A percentile compares a stretch with the other conserved stretches of the same genome.
Conservation (phyloP, 129 eudicot genomes). For the Helichrysum umbraculigerum region DNA sequence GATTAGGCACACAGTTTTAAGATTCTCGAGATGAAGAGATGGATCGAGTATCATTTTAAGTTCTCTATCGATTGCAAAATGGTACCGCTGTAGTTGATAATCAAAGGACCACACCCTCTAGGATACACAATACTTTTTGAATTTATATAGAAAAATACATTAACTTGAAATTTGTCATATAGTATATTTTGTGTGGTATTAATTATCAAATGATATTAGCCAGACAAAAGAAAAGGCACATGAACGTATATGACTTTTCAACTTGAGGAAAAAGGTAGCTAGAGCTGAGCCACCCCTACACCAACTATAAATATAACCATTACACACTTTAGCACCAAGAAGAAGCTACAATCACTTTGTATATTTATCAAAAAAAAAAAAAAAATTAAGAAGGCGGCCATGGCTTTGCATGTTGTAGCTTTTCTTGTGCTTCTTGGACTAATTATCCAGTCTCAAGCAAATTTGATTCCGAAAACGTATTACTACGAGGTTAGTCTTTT, state of each 20-base stretch:
- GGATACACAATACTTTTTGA: no score
- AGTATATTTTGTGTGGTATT: background rate
- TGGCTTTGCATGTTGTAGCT: slow-evolving; percentile 20
- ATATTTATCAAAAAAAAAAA: background rate
- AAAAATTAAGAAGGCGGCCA: slow-evolving; percentile 13
- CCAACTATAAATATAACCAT: background rate
- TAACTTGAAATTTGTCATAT: no score
- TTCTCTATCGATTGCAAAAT: no score
- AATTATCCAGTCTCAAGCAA: slow-evolving; percentile 29
- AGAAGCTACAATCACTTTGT: background rate
- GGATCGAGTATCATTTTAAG: no score
- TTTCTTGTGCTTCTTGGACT: slow-evolving; percentile 25
- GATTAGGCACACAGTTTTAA: no score
- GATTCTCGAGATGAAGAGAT: no score
- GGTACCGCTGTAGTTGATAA: no score
- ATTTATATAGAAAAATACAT: no score
- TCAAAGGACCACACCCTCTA: no score
- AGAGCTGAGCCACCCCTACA: background rate
- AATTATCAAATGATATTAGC: background rate
- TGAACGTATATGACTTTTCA: background rate
- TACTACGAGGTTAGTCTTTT: slow-evolving; percentile 25
- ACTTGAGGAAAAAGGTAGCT: background rate
- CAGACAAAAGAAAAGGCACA: background rate
- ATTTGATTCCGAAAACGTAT: slow-evolving; percentile 32
- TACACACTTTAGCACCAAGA: background rate